These are phyloP conservation scores for sweet orange (Citrus sinensis) DNA, from an alignment of 345 rosid species.

Conservation along the genomic window DNA sequence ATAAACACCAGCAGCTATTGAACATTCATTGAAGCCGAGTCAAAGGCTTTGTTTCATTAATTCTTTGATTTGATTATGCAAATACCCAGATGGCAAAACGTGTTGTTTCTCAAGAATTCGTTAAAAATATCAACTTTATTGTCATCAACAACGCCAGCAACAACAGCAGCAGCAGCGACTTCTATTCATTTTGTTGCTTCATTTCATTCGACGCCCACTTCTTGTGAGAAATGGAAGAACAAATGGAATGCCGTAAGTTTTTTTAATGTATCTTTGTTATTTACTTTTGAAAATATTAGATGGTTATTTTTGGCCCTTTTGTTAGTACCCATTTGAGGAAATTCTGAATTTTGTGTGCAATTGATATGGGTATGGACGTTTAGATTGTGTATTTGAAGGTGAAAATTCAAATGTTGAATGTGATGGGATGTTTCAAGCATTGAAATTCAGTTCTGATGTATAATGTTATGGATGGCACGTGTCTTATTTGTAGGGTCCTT, in stretches of 20 bases:
- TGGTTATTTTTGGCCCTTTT: neutral
- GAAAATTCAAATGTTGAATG: neutral
- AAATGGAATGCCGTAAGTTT: constrained; percentile 43
- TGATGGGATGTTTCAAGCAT: neutral
- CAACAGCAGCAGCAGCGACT: constrained; percentile 9
- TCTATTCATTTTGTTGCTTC: constrained; percentile 19
- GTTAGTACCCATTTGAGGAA: neutral
- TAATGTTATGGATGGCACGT: neutral
- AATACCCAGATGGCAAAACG: constrained; percentile 53
- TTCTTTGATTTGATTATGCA: constrained; percentile 31
- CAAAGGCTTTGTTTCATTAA: neutral
- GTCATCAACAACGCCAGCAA: constrained; percentile 2
- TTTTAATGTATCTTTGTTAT: neutral
- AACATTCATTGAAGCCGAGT: neutral
- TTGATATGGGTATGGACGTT: neutral
- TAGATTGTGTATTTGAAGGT: neutral
- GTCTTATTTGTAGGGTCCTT: neutral
- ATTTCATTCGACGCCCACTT: constrained; percentile 50
- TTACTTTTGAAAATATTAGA: neutral
- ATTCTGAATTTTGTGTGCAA: neutral
- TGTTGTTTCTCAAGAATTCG: constrained; percentile 27
- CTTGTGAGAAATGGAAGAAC: constrained; percentile 44
- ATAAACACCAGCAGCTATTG: too few species aligned
- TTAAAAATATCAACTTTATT: constrained; percentile 17
- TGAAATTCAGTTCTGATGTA: neutral